phyloP scores from a whole-genome alignment of 2,329 filamentous ascomycete genomes.

The Pyrenophora seminiperda region DNA sequence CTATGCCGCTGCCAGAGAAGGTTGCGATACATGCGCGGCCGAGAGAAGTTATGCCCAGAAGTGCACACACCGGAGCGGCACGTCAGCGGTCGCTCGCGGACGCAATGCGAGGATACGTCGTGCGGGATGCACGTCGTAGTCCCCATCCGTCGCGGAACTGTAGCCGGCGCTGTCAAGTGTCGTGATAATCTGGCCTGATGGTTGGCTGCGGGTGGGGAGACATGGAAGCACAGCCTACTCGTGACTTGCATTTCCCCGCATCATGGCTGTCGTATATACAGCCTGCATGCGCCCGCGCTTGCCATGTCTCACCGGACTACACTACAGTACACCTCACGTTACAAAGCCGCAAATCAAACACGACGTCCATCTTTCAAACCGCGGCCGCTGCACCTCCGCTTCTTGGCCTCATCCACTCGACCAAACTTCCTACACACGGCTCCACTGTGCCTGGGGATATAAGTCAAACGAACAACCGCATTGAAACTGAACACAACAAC shows the following conservation, averaged over 20 bases:
- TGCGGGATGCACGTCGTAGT: slow-evolving; percentile 21
- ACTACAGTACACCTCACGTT: slow-evolving; percentile 19
- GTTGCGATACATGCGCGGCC: slow-evolving; percentile 40
- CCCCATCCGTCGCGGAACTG: slow-evolving; percentile 9
- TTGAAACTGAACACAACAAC: slow-evolving; percentile 1
- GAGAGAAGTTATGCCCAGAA: slow-evolving; percentile 31
- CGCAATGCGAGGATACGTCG: slow-evolving; percentile 37
- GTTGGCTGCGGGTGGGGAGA: slow-evolving; percentile 35
- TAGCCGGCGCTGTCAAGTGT: slow-evolving; percentile 19
- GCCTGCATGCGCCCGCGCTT: slow-evolving; percentile 26
- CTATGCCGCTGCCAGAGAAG: slow-evolving; percentile 9
- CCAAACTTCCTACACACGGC: slow-evolving; percentile 2
- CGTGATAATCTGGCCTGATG: slow-evolving; percentile 45
- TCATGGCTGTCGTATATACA: slow-evolving; percentile 30
- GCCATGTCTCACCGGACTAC: slow-evolving; percentile 19
- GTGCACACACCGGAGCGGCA: slow-evolving; percentile 22
- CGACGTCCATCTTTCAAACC: slow-evolving; percentile 16
- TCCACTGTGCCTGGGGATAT: slow-evolving; percentile 7
- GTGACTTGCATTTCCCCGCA: slow-evolving; percentile 36
- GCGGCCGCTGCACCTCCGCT: slow-evolving; percentile 24
- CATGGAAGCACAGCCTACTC: slow-evolving; percentile 31
- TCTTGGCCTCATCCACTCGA: slow-evolving; percentile 16
- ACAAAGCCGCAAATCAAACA: slow-evolving; percentile 18
- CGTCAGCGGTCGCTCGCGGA: slow-evolving; percentile 27
- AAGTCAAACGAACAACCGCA: slow-evolving; percentile 9